Evolutionary conservation across 495 filamentous ascomycete species (phyloP).

Genomic region (Opeltia flavorubescens): DNA sequence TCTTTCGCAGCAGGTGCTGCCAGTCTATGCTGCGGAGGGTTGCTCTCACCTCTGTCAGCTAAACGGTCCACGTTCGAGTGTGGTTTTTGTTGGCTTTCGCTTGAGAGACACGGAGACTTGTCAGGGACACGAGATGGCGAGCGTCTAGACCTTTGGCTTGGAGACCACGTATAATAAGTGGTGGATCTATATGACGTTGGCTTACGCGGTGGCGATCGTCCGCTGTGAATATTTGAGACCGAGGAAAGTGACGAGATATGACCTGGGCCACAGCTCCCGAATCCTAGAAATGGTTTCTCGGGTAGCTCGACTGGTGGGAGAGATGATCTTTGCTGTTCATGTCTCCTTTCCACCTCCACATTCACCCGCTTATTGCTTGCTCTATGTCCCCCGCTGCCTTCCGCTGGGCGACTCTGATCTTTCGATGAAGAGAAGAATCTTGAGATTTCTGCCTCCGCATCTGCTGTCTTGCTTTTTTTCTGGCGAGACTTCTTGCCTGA

Average conservation of each 20-base stretch:
- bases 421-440: slow-evolving; percentile 12
- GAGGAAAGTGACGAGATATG: slow-evolving; percentile 6
- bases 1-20: no score
- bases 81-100: not conserved
- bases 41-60: no score
- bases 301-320: slow-evolving; percentile 8
- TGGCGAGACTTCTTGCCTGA: slow-evolving; percentile 1
- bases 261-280: slow-evolving; percentile 13
- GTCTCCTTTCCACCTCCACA: not conserved
- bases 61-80: no score
- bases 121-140: not conserved
- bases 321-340: not conserved
- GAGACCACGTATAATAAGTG: slow-evolving; percentile 14
- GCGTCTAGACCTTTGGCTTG: not conserved
- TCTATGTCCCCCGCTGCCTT: not conserved
- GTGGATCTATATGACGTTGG: slow-evolving; percentile 2
- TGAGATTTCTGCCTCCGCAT: slow-evolving; percentile 14
- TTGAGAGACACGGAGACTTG: not conserved
- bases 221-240: not conserved
- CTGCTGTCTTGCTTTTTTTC: slow-evolving; percentile 5
- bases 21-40: no score
- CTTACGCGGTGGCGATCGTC: slow-evolving; percentile 1
- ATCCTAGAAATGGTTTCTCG: slow-evolving; percentile 14
- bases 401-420: not conserved
- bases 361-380: not conserved